Percentiles rank a stretch among this genome's conserved stretches.
Conservation (phyloP, 805 yeast genomes). For the Metschnikowia arizonensis region DNA sequence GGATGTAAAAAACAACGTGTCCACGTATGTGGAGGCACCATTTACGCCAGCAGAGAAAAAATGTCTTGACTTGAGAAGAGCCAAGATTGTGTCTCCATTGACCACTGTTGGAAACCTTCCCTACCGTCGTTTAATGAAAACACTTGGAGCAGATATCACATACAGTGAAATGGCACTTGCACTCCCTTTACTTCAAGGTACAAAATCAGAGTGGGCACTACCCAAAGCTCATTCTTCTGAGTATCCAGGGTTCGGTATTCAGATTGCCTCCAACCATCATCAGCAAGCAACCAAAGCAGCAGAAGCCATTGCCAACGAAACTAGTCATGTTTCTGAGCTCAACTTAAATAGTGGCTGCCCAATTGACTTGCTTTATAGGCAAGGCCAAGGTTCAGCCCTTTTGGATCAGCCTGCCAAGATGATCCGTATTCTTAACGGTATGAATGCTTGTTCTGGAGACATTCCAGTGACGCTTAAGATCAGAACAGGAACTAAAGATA, state of each 20-base stretch:
- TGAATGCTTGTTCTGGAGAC: conserved; percentile 87
- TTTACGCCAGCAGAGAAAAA: conserved; percentile 81
- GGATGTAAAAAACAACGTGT: conserved; percentile 30
- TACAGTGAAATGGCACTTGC: conserved; percentile 94
- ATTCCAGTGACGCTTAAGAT: conserved; percentile 89
- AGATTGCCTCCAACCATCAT: conserved; percentile 84
- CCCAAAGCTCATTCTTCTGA: conserved; percentile 84
- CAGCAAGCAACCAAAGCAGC: conserved; percentile 94
- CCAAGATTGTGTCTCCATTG: conserved; percentile 89
- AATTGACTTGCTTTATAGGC: conserved; percentile 85
- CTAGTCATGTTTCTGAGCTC: conserved; percentile 68
- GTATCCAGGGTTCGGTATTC: conserved; percentile 87
- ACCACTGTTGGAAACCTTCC: conserved; percentile 98
- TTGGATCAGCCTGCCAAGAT: conserved; percentile 84
- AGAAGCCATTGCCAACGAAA: conserved; percentile 62
- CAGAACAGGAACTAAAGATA: conserved; percentile 86
- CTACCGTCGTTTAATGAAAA: conserved; percentile 85
- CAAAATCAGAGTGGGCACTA: conserved; percentile 95
- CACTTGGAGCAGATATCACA: conserved; percentile 87
- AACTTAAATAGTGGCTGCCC: conserved; percentile 98
- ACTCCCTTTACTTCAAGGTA: conserved; percentile 82
- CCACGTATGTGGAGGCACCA: conserved; percentile 70
- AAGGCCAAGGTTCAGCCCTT: conserved; percentile 94
- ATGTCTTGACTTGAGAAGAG: conserved; percentile 57
- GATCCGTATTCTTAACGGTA: conserved; percentile 73